Evolutionary conservation across 768 basidiomycete species (phyloP).

Genomic region (Tulasnella sp.): DNA sequence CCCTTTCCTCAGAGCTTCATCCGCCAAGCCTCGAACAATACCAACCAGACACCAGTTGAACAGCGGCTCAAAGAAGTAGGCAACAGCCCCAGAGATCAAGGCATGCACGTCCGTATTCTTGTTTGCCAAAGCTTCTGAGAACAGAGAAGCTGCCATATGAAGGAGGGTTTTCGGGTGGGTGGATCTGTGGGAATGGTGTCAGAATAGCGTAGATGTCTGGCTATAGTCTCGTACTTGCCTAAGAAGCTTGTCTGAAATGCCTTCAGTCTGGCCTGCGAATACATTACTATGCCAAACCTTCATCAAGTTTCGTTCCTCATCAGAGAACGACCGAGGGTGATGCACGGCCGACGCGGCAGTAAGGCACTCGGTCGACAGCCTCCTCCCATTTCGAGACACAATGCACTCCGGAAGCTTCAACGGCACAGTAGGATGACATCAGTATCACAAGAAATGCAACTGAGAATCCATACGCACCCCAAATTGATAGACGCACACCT

Average conservation of each 20-base stretch:
- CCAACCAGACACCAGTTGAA: constrained; percentile 36
- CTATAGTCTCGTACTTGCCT: constrained; percentile 11
- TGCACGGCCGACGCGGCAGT: not conserved
- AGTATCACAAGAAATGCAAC: not conserved
- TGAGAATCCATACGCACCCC: constrained; percentile 14
- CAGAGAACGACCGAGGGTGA: constrained; percentile 3
- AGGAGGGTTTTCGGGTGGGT: constrained; percentile 33
- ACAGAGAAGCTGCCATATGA: constrained; percentile 29
- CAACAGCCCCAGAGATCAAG: constrained; percentile 27
- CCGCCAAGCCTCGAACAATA: constrained; percentile 31
- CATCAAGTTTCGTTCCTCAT: constrained; percentile 19
- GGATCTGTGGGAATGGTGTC: constrained; percentile 5
- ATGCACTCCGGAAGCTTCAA: constrained; percentile 10
- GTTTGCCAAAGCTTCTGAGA: constrained; percentile 25
- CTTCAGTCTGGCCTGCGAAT: constrained; percentile 34
- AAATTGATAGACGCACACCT: constrained; percentile 32
- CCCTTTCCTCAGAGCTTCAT: constrained; percentile 32
- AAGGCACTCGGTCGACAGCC: constrained; percentile 22
- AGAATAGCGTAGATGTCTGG: not conserved
- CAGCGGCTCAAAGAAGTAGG: constrained; percentile 31
- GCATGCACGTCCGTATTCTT: constrained; percentile 20
- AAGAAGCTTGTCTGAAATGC: constrained; percentile 33
- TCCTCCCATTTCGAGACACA: constrained; percentile 18
- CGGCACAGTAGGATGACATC: not conserved
- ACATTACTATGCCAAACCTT: constrained; percentile 32